Conservation (phyloP, 352 stramenopile genomes). For the Globisporangium radiosum region DNA sequence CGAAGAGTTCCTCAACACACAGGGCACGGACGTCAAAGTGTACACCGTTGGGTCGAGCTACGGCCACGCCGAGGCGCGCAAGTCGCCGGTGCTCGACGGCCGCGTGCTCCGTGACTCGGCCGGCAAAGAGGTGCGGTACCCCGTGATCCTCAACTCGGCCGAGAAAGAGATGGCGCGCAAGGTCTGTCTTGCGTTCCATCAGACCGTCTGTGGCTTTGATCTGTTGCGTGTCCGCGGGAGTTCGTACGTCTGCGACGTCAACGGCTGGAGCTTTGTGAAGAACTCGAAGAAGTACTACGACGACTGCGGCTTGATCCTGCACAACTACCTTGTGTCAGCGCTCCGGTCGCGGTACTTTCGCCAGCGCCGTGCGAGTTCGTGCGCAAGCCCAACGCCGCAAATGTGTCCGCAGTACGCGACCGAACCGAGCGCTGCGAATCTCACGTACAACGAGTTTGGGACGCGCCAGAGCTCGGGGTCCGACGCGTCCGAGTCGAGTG, state of each 20-base stretch:
- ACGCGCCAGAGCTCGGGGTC: slow-evolving; percentile 55
- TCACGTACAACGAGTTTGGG: slow-evolving; percentile 19
- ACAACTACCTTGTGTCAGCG: slow-evolving; percentile 84
- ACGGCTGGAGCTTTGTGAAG: slow-evolving; percentile 99
- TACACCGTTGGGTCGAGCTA: slow-evolving; percentile 98
- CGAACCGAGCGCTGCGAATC: slow-evolving; percentile 28
- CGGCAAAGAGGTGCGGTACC: slow-evolving; percentile 98
- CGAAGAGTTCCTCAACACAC: slow-evolving; percentile 98
- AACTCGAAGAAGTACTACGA: slow-evolving; percentile 99
- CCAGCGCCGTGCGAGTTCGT: slow-evolving; percentile 52
- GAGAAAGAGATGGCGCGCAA: slow-evolving; percentile 99
- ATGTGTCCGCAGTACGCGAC: slow-evolving; percentile 81
- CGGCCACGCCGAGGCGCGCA: slow-evolving; percentile 97
- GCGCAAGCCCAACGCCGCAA: slow-evolving; percentile 29
- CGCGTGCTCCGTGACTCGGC: slow-evolving; percentile 90
- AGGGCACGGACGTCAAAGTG: slow-evolving; percentile 99
- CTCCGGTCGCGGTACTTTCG: slow-evolving; percentile 76
- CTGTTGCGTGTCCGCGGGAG: slow-evolving; percentile 90
- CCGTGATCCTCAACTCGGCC: slow-evolving; percentile 96
- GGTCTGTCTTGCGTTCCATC: slow-evolving; percentile 93
- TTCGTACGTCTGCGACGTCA: slow-evolving; percentile 99
- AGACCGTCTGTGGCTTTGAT: slow-evolving; percentile 99
- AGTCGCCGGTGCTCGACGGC: slow-evolving; percentile 98
- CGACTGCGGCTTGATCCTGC: slow-evolving; percentile 94
- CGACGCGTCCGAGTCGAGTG: slow-evolving; percentile 62